phyloP scores from a whole-genome alignment of 2,329 filamentous ascomycete genomes.

The Fusarium tanahbumbuense region DNA sequence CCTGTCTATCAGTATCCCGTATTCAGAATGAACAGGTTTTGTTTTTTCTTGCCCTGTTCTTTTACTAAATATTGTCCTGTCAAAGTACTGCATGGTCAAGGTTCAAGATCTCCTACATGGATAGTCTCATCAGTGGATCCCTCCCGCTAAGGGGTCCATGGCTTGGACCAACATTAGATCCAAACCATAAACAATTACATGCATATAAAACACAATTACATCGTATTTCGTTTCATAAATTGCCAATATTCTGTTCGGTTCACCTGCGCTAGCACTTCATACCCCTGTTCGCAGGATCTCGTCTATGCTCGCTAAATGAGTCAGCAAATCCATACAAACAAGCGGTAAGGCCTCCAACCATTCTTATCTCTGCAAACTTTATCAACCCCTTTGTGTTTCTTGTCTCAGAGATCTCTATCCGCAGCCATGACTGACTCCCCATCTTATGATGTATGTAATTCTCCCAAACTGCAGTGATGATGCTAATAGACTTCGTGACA shows the following conservation, averaged over 20 bases:
- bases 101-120: not conserved
- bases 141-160: not conserved
- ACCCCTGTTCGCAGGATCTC: slow-evolving; percentile 3
- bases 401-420: not conserved
- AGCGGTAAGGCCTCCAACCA: slow-evolving; percentile 7
- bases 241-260: not conserved
- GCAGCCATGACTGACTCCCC: not conserved
- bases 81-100: not conserved
- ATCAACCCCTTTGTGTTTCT: not conserved
- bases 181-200: not conserved
- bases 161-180: not conserved
- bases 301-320: slow-evolving; percentile 10
- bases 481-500: not conserved
- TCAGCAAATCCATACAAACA: slow-evolving; percentile 1
- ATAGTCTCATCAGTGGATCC: not conserved
- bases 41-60: too few relatives aligned
- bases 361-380: slow-evolving; percentile 1
- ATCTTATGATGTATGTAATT: not conserved
- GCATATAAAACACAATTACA: not conserved
- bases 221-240: not conserved
- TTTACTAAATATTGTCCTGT: too few relatives aligned
- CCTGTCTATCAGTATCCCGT: too few relatives aligned
- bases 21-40: too few relatives aligned
- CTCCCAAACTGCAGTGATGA: not conserved
- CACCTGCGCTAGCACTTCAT: not conserved